Evolutionary conservation across 306 rosid species (phyloP).

Genomic region (Rosa lucieae): DNA sequence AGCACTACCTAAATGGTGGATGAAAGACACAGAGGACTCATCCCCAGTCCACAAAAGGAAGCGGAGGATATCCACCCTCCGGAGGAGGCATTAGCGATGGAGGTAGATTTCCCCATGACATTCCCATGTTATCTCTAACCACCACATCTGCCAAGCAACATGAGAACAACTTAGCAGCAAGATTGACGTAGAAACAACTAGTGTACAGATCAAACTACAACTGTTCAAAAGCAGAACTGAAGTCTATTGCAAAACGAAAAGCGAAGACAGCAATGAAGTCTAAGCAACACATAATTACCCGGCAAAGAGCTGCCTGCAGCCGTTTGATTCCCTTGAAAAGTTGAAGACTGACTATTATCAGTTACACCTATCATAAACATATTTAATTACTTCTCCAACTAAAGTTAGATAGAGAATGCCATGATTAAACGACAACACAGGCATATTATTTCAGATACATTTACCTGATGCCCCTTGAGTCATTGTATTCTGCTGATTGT

Average conservation of each 20-base stretch:
- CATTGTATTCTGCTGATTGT: conserved; percentile 27
- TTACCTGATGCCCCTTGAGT: conserved; percentile 37
- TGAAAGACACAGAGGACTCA: conserved; percentile 13
- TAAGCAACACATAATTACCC: conserved; percentile 34
- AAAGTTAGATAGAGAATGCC: not conserved
- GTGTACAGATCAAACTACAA: not conserved
- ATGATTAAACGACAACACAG: not conserved
- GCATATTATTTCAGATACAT: not conserved
- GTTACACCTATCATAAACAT: conserved; percentile 18
- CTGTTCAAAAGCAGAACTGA: not conserved
- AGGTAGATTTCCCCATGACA: conserved; percentile 69
- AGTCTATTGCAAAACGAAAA: not conserved
- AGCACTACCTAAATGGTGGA: not conserved
- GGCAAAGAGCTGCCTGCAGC: conserved; percentile 28
- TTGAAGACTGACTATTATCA: conserved; percentile 32
- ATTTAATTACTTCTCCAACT: not conserved
- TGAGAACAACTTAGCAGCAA: not conserved
- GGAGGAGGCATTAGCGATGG: conserved; percentile 75
- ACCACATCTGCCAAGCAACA: conserved; percentile 45
- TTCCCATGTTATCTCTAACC: conserved; percentile 44
- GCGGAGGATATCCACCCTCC: conserved; percentile 51
- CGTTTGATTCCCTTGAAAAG: conserved; percentile 26
- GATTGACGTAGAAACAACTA: not conserved
- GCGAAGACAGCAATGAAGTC: not conserved
- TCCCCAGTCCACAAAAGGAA: conserved; percentile 72